phyloP scores from a whole-genome alignment of 371 early-diverging fungal genomes.

The Syncephalastrum contaminatum region DNA sequence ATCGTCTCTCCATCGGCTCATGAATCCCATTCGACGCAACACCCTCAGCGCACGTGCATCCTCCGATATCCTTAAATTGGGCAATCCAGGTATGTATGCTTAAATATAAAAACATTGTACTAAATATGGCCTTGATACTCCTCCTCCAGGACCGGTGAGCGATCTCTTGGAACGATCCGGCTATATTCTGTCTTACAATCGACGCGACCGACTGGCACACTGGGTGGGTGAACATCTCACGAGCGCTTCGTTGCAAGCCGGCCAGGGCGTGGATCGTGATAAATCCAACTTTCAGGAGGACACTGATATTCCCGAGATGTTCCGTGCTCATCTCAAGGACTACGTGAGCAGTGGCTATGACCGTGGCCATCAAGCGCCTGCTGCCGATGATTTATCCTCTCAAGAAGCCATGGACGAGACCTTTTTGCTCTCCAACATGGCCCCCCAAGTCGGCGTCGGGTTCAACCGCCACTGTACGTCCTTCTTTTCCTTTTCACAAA shows the following conservation, averaged over 20 bases:
- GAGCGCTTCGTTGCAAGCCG: slow-evolving; percentile 49
- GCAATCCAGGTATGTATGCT: slow-evolving; percentile 43
- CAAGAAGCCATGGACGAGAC: slow-evolving; percentile 75
- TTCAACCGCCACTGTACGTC: slow-evolving; percentile 73
- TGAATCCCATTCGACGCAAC: no score
- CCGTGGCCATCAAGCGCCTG: slow-evolving; percentile 82
- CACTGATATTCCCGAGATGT: slow-evolving; percentile 50
- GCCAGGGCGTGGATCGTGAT: slow-evolving; percentile 52
- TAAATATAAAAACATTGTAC: neutral
- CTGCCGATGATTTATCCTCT: slow-evolving; percentile 66
- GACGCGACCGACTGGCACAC: slow-evolving; percentile 74
- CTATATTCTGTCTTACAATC: slow-evolving; percentile 64
- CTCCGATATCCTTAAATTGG: slow-evolving; percentile 31
- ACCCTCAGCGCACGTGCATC: neutral
- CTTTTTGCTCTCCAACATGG: slow-evolving; percentile 72
- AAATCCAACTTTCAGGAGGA: slow-evolving; percentile 70
- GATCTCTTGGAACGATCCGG: slow-evolving; percentile 49
- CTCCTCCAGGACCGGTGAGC: slow-evolving; percentile 41
- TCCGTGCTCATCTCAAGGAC: slow-evolving; percentile 64
- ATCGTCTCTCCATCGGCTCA: no score
- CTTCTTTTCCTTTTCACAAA: neutral
- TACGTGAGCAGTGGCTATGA: slow-evolving; percentile 76
- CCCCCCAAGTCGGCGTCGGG: slow-evolving; percentile 79
- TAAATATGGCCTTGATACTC: neutral
- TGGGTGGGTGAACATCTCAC: slow-evolving; percentile 86